phyloP scores from a whole-genome alignment of 768 basidiomycete species.

The Boletus tylopilopsis region DNA sequence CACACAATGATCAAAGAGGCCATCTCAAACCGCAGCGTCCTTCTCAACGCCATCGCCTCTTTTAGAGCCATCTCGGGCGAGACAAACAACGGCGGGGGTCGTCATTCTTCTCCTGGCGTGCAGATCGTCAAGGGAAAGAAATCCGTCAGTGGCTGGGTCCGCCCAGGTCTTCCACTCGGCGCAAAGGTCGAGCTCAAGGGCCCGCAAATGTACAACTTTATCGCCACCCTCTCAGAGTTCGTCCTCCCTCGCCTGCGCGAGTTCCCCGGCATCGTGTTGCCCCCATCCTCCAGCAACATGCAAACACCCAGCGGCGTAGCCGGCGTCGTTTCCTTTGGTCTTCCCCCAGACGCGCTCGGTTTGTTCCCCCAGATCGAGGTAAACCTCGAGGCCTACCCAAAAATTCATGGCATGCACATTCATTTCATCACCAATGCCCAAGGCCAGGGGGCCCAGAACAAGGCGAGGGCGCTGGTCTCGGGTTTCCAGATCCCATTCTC shows the following conservation, averaged over 20 bases:
- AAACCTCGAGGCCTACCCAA: slow-evolving; percentile 87
- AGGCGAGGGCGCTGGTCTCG: slow-evolving; percentile 80
- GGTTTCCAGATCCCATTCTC: slow-evolving; percentile 91
- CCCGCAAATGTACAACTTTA: slow-evolving; percentile 92
- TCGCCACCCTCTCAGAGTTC: slow-evolving; percentile 85
- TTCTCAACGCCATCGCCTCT: slow-evolving; percentile 85
- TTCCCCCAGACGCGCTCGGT: slow-evolving; percentile 78
- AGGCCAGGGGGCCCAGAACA: slow-evolving; percentile 88
- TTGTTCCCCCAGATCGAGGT: slow-evolving; percentile 97
- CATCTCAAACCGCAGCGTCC: slow-evolving; percentile 59
- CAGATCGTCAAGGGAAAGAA: slow-evolving; percentile 69
- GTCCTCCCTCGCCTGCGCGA: slow-evolving; percentile 93
- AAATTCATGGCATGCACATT: slow-evolving; percentile 86
- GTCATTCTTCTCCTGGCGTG: slow-evolving; percentile 68
- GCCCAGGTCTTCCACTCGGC: slow-evolving; percentile 77
- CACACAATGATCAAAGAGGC: slow-evolving; percentile 87
- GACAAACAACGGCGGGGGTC: slow-evolving; percentile 67
- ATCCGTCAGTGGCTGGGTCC: slow-evolving; percentile 77
- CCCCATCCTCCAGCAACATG: slow-evolving; percentile 64
- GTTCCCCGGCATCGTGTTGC: slow-evolving; percentile 79
- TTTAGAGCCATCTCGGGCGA: slow-evolving; percentile 86
- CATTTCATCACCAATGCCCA: slow-evolving; percentile 88
- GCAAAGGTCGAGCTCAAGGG: slow-evolving; percentile 90
- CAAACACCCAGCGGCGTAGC: slow-evolving; percentile 75
- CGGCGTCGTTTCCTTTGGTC: slow-evolving; percentile 87